These are phyloP conservation scores for Schwanniomyces polymorphus DNA, from an alignment of 805 yeast species.

Conservation along the genomic window DNA sequence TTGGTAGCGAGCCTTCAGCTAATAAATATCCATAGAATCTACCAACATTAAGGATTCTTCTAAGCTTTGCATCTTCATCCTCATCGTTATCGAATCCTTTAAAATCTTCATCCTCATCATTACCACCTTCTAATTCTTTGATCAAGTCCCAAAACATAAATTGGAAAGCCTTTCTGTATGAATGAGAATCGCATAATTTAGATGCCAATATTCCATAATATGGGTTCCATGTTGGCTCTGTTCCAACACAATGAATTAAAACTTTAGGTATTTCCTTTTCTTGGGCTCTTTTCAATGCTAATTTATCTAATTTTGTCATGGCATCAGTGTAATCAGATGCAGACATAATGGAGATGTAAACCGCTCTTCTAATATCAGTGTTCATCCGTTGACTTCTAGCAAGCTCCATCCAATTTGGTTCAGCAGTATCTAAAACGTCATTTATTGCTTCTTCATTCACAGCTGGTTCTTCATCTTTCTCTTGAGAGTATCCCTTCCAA, in stretches of 20 bases:
- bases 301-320: slow-evolving; percentile 73
- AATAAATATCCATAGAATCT: slow-evolving; percentile 76
- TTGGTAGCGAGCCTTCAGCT: slow-evolving; percentile 69
- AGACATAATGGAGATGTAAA: slow-evolving; percentile 92
- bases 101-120: slow-evolving; percentile 45
- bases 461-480: slow-evolving; percentile 9
- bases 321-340: slow-evolving; percentile 92
- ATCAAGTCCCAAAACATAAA: slow-evolving; percentile 87
- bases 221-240: slow-evolving; percentile 85
- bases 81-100: slow-evolving; percentile 39
- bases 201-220: slow-evolving; percentile 81
- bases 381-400: slow-evolving; percentile 91
- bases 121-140: slow-evolving; percentile 59
- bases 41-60: slow-evolving; percentile 69
- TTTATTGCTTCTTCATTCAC: slow-evolving; percentile 48
- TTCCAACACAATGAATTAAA: slow-evolving; percentile 78
- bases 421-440: slow-evolving; percentile 65
- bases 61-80: slow-evolving; percentile 57
- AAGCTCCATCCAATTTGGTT: slow-evolving; percentile 85
- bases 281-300: slow-evolving; percentile 75
- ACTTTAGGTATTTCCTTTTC: slow-evolving; percentile 86
- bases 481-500: slow-evolving; percentile 70
- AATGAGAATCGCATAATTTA: slow-evolving; percentile 73
- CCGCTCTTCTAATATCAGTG: slow-evolving; percentile 91
- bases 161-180: slow-evolving; percentile 80